Percentiles rank a stretch among this genome's conserved stretches.
Evolutionary conservation across 345 rosid species (phyloP).

Genomic region (Melastoma malabathricum): DNA sequence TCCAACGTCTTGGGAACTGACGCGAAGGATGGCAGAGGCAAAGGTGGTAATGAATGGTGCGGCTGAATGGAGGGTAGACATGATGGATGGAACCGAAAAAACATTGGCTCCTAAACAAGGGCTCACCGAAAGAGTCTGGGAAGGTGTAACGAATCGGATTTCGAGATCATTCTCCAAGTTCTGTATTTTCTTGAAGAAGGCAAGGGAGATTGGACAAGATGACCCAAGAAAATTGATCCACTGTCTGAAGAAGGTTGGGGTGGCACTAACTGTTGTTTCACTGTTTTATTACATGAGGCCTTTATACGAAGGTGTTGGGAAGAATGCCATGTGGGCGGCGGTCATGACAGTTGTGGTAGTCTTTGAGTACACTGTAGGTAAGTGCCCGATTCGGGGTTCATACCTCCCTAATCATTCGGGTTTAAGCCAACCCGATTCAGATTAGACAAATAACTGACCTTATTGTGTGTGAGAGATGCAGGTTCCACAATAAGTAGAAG

Average conservation of each 20-base stretch:
- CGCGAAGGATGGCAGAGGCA: slow-evolving; percentile 9
- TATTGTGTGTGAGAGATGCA: slow-evolving; percentile 27
- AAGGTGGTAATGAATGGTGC: slow-evolving; percentile 10
- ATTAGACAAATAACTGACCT: slow-evolving; percentile 10
- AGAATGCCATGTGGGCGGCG: slow-evolving; percentile 78
- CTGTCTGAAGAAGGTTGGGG: slow-evolving; percentile 62
- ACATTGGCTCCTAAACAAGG: slow-evolving; percentile 19
- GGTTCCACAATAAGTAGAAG: slow-evolving; percentile 56
- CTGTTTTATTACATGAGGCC: slow-evolving; percentile 64
- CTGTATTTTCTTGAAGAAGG: slow-evolving; percentile 18
- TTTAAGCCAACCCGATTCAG: too few species aligned
- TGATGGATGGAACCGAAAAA: slow-evolving; percentile 27
- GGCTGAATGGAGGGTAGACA: slow-evolving; percentile 33
- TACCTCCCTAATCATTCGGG: too few species aligned
- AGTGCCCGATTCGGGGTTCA: slow-evolving; percentile 6
- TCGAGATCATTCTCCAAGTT: slow-evolving; percentile 9
- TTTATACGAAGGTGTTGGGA: slow-evolving; percentile 50
- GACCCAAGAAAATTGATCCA: slow-evolving; percentile 61
- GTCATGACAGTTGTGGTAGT: slow-evolving; percentile 71
- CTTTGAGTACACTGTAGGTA: slow-evolving; percentile 51
- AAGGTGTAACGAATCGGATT: slow-evolving; percentile 12
- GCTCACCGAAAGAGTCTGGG: slow-evolving; percentile 12
- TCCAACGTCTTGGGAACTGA: not conserved
- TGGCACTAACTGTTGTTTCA: slow-evolving; percentile 53
- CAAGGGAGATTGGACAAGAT: slow-evolving; percentile 47